Evolutionary conservation across 805 yeast species (phyloP), one percentile per base, ranked within the genome.

Genomic region (Pichia californica): DNA sequence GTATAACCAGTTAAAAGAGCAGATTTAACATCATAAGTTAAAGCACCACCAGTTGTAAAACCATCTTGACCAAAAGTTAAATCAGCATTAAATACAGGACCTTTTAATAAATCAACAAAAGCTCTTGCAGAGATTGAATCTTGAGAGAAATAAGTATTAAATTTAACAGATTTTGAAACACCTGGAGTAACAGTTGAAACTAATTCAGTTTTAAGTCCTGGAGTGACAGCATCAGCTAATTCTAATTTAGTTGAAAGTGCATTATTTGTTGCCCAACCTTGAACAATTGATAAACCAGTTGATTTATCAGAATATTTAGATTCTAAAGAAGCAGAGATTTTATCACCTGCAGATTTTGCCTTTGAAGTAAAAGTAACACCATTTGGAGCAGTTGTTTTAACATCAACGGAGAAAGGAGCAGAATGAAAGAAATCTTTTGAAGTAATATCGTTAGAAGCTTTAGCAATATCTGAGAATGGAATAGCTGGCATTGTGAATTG

Each of bases 211-310:
- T 88, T 91, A 61, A 93, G 78, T 58, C 98, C 97, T 58, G 95
- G 95, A 49, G 96, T 83, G 70, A 91, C 77, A 58, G 88, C 84
- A 68, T 89, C 95, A 47, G 82, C 76, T 60, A 93, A 77, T 74
- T 91, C 97, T 57, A 93, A 76, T 77, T 88, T 91, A 73, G 98
- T 86, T 75, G 79, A 83, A 64, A 93, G 74, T 53, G 83, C 77
- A 69, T 91, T 91, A 68, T 94, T 83, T 58, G 95, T 87, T 73
- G 89, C 83, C 96, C 98, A 89, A 64, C 96, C 96, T 76, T 93
- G 98, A 56, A 96, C 88, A 63, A 93, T 73, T 53, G 96, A 80
- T 62, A 93, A 74, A 52, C 97, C 97, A 50, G 93, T 74, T 51
- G 88, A 76, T 76, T 88, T 88, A 79, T 93, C 99, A 50, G 85